Conservation (phyloP, 2,329 filamentous ascomycete genomes). For the Amesomyces nigricolor region DNA sequence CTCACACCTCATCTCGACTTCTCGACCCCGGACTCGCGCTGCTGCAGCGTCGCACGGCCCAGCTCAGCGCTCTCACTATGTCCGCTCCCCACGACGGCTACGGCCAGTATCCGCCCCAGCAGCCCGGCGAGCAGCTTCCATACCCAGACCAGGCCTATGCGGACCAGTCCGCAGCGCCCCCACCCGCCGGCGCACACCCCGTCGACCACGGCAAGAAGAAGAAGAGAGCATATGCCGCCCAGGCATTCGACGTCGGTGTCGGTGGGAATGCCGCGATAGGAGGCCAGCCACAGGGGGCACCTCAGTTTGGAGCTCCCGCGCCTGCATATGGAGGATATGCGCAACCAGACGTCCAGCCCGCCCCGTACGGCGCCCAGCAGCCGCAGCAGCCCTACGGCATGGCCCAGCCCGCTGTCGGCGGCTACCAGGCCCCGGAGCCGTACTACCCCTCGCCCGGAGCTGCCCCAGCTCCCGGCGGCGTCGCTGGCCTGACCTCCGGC, state of each 20-base stretch:
- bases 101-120: constrained; percentile 43
- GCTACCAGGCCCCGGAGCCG: constrained; percentile 63
- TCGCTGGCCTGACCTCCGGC: constrained; percentile 73
- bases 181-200: constrained; percentile 28
- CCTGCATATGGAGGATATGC: constrained; percentile 57
- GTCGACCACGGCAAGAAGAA: constrained; percentile 64
- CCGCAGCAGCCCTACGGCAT: constrained; percentile 39
- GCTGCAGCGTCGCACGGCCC: constrained; percentile 23
- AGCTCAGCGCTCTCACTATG: constrained; percentile 36
- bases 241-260: constrained; percentile 86
- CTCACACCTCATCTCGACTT: constrained; percentile 7
- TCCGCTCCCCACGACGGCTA: constrained; percentile 52
- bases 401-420: constrained; percentile 44
- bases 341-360: constrained; percentile 40
- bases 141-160: constrained; percentile 40
- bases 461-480: constrained; percentile 37
- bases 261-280: constrained; percentile 70
- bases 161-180: constrained; percentile 34
- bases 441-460: constrained; percentile 56
- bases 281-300: constrained; percentile 38
- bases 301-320: constrained; percentile 43
- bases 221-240: constrained; percentile 90
- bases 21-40: constrained; percentile 16
- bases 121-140: constrained; percentile 35
- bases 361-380: constrained; percentile 37